Evolutionary conservation across 2,329 filamentous ascomycete species (phyloP).

Genomic region (Domatiomyces catenatus): DNA sequence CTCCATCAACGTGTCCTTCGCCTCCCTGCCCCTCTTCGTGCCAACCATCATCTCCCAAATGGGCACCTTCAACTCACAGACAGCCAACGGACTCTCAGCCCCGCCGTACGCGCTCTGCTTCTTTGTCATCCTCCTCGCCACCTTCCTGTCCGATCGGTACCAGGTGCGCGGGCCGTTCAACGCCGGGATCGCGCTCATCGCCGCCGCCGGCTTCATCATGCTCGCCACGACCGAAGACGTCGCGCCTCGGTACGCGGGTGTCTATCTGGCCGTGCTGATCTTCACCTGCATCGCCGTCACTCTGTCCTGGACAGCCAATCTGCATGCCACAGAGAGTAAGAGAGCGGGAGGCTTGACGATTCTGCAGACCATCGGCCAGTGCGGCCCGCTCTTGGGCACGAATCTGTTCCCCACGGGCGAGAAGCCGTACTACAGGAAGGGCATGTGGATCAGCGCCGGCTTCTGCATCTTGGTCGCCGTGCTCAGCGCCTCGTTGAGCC

Average conservation of each 20-base stretch:
- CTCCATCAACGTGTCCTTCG: conserved; percentile 49
- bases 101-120: conserved; percentile 59
- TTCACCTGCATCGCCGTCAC: conserved; percentile 56
- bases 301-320: conserved; percentile 49
- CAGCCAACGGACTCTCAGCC: conserved; percentile 56
- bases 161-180: conserved; percentile 50
- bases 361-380: conserved; percentile 69
- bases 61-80: conserved; percentile 47
- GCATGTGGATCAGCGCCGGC: conserved; percentile 24
- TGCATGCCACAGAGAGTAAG: conserved; percentile 13
- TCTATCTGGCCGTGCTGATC: conserved; percentile 45
- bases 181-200: conserved; percentile 39
- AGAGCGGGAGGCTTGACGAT: conserved; percentile 31
- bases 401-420: conserved; percentile 27
- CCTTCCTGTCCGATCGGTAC: conserved; percentile 48
- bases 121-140: conserved; percentile 43
- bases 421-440: conserved; percentile 23
- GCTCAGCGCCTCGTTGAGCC: conserved; percentile 3
- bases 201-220: conserved; percentile 48
- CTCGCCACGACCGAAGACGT: conserved; percentile 42
- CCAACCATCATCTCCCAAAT: conserved; percentile 49
- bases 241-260: conserved; percentile 36
- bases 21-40: conserved; percentile 49
- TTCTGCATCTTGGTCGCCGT: conserved; percentile 17
- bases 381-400: conserved; percentile 58